Evolutionary conservation across 73 alveolate genomes (phyloP).

Genomic region (Tetrahymena malaccensis): DNA sequence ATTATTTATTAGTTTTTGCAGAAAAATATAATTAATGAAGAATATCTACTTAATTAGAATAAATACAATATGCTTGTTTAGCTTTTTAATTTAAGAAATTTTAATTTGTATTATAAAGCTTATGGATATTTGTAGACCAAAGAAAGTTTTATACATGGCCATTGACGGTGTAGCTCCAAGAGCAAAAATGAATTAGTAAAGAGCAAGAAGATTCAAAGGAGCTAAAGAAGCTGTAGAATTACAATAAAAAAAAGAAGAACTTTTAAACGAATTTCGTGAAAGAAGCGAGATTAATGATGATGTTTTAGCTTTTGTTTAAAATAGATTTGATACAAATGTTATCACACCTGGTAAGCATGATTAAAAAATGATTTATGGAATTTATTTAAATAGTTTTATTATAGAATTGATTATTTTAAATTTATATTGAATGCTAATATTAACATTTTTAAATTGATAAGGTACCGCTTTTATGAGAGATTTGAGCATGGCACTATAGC

Average conservation of each 20-base stretch:
- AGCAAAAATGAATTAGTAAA: conserved; percentile 98
- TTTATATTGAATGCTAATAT: too few species aligned
- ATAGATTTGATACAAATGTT: conserved; percentile 75
- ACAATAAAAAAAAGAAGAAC: background rate
- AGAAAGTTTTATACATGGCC: conserved; percentile 87
- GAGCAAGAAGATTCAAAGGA: conserved; percentile 69
- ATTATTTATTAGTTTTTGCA: too few species aligned
- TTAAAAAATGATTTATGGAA: background rate
- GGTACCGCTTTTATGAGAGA: conserved; percentile 37
- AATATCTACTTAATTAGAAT: too few species aligned
- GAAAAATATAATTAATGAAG: too few species aligned
- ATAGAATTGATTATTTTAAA: background rate
- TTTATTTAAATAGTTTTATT: conserved; percentile 3
- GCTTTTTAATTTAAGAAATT: background rate
- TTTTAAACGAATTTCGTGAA: background rate
- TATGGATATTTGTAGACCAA: conserved; percentile 76
- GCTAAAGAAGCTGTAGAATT: background rate
- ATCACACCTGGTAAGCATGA: conserved; percentile 91
- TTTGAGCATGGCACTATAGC: conserved; percentile 21
- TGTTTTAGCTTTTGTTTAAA: conserved; percentile 10
- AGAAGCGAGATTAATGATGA: background rate
- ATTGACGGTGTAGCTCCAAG: conserved; percentile 99
- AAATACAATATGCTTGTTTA: background rate
- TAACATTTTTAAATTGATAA: background rate
- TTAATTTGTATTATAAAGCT: background rate